Evolutionary conservation across 352 stramenopile species (phyloP), one percentile per base, ranked within the genome.

Genomic region (Phytophthora citricola): DNA sequence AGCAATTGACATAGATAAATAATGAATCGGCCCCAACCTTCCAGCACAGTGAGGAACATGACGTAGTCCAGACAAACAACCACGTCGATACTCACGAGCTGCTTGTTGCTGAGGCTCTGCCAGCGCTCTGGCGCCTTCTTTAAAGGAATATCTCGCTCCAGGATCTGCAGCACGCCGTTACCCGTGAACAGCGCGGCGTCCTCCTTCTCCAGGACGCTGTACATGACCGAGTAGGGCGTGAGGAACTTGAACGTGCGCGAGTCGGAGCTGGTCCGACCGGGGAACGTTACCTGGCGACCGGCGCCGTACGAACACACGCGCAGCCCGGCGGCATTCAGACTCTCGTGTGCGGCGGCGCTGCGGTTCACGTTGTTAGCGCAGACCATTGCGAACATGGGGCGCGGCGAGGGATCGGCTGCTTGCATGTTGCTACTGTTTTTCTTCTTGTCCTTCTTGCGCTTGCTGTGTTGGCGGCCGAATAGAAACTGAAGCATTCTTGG

Each of bases 301-400:
- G 83, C 81, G 24, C 89, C 89, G 55, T 88, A 95, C 11, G 84
- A 94, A 52, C 78, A 81, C 15, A 93, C 89, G 45, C 84, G 72
- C 32, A 95, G 47, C 0, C 88, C 87, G 7, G 76, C 81, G 5
- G 71, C 55, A 11, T 73, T 63, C 47, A 96, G 62, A 34, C 69
- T 66, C 29, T 74, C 79, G 62, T 96, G 87, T 31, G 88, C 89
- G 27, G 86, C 87, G 27, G 88, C 83, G 66, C 86, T 95, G 40
- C 87, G 80, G 58, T 96, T 96, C 34, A 96, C 88, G 65, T 96
- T 96, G 75, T 93, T 94, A 31, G 72, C 81, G 66, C 88, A 96
- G 34, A 96, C 79, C 71, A 95, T 87, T n/a, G 85, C 83, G 59
- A 95, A 96, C 51, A 72, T 63, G 38, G 70, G 70, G 31, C 27